A percentile compares a stretch with the other conserved stretches of the same genome.
Evolutionary conservation across 2,329 filamentous ascomycete species (phyloP).

Genomic region (Arthrobotrys iridis): DNA sequence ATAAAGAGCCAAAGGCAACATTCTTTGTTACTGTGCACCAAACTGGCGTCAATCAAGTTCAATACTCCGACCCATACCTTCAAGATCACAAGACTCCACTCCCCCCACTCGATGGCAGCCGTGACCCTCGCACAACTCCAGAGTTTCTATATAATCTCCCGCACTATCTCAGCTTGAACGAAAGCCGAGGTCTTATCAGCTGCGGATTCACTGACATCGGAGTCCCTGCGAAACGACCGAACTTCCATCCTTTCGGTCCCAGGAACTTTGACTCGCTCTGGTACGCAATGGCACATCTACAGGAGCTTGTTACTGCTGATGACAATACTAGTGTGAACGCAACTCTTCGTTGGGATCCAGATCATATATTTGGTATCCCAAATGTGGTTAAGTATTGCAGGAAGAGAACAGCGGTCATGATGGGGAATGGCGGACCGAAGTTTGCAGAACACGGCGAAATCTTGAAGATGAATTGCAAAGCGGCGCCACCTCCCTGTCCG

Average conservation of each 20-base stretch:
- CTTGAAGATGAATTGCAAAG: conserved; percentile 34
- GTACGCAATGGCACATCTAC: conserved; percentile 47
- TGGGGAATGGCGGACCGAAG: conserved; percentile 32
- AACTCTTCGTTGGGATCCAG: not conserved
- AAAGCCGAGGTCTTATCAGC: conserved; percentile 21
- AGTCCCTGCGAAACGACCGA: conserved; percentile 23
- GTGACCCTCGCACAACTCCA: conserved; percentile 31
- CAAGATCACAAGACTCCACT: conserved; percentile 25
- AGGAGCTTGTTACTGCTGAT: conserved; percentile 39
- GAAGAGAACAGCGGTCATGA: conserved; percentile 28
- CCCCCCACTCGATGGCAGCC: conserved; percentile 33
- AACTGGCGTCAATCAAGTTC: conserved; percentile 47
- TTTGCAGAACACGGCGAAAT: conserved; percentile 36
- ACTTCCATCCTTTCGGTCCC: conserved; percentile 38
- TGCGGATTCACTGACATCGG: conserved; percentile 41
- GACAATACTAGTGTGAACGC: conserved; percentile 19
- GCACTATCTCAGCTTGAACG: conserved; percentile 44
- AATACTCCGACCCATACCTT: conserved; percentile 40
- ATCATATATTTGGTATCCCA: not conserved
- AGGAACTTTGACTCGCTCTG: conserved; percentile 45
- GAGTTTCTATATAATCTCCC: conserved; percentile 42
- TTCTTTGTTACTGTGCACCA: conserved; percentile 51
- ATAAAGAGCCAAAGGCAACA: conserved; percentile 37
- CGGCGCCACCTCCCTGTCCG: not conserved
- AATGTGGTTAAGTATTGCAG: conserved; percentile 12